Conservation (phyloP, 2,329 filamentous ascomycete genomes). For the Ophiostoma fasciatum region DNA sequence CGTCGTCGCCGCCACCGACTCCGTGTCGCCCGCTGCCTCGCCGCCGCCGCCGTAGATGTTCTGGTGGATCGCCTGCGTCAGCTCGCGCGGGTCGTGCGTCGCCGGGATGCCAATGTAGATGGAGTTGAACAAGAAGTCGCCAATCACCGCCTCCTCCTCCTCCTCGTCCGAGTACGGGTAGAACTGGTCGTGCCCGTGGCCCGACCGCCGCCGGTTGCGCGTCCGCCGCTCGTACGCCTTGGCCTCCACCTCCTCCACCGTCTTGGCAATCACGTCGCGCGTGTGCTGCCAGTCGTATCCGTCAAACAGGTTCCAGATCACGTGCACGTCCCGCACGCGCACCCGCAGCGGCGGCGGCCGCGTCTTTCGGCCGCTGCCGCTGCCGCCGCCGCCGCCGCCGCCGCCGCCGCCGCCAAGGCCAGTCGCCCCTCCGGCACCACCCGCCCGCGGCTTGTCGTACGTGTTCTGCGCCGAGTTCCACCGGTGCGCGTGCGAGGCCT, state of each 20-base stretch:
- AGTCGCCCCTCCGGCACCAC: neutral
- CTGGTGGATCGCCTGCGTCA: constrained; percentile 73
- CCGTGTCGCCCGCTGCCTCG: constrained; percentile 75
- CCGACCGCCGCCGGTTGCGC: constrained; percentile 38
- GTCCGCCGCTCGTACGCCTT: constrained; percentile 63
- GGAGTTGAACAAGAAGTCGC: constrained; percentile 94
- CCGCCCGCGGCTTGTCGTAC: constrained; percentile 50
- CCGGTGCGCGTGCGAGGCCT: constrained; percentile 31
- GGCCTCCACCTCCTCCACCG: constrained; percentile 74
- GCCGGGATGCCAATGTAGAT: constrained; percentile 91
- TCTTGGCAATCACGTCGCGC: constrained; percentile 70
- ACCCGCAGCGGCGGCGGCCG: constrained; percentile 50
- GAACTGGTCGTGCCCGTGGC: constrained; percentile 28
- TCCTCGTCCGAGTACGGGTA: constrained; percentile 39
- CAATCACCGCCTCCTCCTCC: constrained; percentile 74
- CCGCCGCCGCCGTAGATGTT: constrained; percentile 45
- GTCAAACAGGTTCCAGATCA: constrained; percentile 97
- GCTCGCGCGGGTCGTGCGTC: constrained; percentile 69
- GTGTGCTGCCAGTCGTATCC: constrained; percentile 94
- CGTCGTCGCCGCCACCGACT: constrained; percentile 55
- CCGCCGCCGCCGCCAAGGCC: constrained; percentile 9
- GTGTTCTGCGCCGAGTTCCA: constrained; percentile 69
- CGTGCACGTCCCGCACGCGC: constrained; percentile 69
- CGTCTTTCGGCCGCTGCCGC: neutral
- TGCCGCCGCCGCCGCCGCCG: constrained; percentile 24